phyloP scores from a whole-genome alignment of 2,329 filamentous ascomycete species.

The Beauveria sp. region DNA sequence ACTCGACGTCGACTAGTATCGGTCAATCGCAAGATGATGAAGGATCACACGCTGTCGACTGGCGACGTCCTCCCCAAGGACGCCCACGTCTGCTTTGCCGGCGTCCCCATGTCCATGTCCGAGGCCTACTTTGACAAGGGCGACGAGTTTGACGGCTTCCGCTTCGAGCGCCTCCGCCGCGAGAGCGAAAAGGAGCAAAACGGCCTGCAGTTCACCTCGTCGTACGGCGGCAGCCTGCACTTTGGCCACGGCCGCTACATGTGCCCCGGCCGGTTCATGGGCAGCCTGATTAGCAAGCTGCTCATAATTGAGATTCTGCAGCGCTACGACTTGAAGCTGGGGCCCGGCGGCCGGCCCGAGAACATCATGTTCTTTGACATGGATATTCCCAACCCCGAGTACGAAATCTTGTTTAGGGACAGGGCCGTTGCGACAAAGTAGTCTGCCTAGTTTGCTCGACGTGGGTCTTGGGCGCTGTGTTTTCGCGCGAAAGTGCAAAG shows the following conservation, averaged over 20 bases:
- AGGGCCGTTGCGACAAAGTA: neutral
- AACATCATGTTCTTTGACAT: neutral
- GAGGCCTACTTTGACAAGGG: neutral
- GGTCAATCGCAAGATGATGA: neutral
- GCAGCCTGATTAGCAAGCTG: neutral
- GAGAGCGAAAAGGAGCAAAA: neutral
- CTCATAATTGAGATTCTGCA: neutral
- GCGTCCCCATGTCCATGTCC: neutral
- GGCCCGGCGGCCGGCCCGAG: neutral
- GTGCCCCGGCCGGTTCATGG: neutral
- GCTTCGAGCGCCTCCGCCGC: neutral
- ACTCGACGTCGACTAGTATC: neutral
- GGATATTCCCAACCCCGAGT: neutral
- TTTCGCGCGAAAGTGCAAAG: neutral
- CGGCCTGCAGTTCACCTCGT: neutral
- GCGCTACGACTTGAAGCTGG: neutral
- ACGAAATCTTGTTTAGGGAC: neutral
- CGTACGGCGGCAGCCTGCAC: neutral
- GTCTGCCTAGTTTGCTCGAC: neutral
- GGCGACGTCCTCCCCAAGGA: neutral
- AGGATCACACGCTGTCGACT: neutral
- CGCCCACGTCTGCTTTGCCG: neutral
- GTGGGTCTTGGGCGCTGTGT: neutral
- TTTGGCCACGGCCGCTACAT: neutral
- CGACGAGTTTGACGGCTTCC: neutral